Evolutionary conservation across 176 grass and related monocot species (phyloP), one percentile per base, ranked within the genome.

Genomic region (Phoenix roebelenii): DNA sequence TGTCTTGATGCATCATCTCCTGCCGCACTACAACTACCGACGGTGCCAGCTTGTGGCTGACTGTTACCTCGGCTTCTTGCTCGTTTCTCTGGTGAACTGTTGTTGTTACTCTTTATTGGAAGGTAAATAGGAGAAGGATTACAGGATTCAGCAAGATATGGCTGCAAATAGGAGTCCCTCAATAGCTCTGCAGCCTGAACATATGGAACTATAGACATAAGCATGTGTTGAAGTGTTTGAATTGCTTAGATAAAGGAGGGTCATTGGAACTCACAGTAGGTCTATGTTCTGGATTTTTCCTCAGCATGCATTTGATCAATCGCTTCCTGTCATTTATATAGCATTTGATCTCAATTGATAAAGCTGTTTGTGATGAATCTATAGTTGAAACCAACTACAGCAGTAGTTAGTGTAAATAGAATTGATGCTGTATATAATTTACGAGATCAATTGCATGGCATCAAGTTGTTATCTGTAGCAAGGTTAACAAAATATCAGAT

Each of bases 211-310:
- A 44, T 12, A 44, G 35, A 44, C 35, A 10, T 44, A 9, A 44
- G 35, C 35, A 44, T 44, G 35, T 14, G 35, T 12, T 7, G 35
- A 9, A 44, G 9, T 44, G 35, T 44, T 72, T 57, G 49, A 51
- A 51, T 56, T n/a, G 58, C 29, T 55, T 25, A 52, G 35, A 44
- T 64, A 39, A 73, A 44, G 16, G 65, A 44, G 54, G 64, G 50
- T 60, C 55, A 67, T 22, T 59, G 39, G 50, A 16, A 84, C 81
- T 84, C 88, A 94, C 89, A 52, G 89, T 76, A 29, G 89, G 89
- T 78, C 89, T 88, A 59, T 85, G 89, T 71, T 94, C 89, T 32
- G 89, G 84, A 70, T 88, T 85, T 79, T 94, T 94, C 61, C 89
- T 85, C 53, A 94, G 63, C 89, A 94, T 94, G 72, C 77, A 83